phyloP scores from a whole-genome alignment of 106 monocot genomes.

The Dioscorea zingiberensis region DNA sequence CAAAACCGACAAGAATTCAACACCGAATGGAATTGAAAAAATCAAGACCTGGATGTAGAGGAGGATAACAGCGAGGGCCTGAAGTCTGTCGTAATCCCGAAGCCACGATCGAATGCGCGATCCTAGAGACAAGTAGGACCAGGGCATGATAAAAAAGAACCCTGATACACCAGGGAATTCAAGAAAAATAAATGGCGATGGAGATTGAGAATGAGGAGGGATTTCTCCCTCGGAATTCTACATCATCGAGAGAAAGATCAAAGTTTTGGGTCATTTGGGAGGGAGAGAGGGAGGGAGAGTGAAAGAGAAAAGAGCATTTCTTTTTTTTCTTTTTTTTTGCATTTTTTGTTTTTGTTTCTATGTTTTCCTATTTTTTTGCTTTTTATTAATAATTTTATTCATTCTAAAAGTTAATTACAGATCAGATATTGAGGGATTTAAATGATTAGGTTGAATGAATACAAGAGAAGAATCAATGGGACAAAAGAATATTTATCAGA shows the following conservation, averaged over 20 bases:
- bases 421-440: neutral
- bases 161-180: neutral
- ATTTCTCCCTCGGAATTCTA: neutral
- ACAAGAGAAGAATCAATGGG: too few species aligned
- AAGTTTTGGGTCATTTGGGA: neutral
- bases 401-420: neutral
- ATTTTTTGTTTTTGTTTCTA: neutral
- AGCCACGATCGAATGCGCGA: conserved; percentile 66
- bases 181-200: neutral
- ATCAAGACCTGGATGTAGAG: conserved; percentile 69
- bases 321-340: neutral
- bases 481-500: too few species aligned
- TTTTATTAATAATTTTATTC: neutral
- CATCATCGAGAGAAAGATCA: neutral
- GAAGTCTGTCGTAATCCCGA: conserved; percentile 69
- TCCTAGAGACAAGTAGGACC: conserved; percentile 23
- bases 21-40: neutral
- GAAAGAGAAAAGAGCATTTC: neutral
- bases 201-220: neutral
- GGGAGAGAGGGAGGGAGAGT: neutral
- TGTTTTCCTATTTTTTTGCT: neutral
- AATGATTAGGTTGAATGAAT: too few species aligned
- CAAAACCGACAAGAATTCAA: neutral
- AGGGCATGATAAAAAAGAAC: conserved; percentile 28
- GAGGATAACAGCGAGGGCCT: conserved; percentile 57